Evolutionary conservation across 1,284 basidiomycete genomes (phyloP), one percentile per base, ranked within the genome.

Genomic region (Boletus chippewaensis): DNA sequence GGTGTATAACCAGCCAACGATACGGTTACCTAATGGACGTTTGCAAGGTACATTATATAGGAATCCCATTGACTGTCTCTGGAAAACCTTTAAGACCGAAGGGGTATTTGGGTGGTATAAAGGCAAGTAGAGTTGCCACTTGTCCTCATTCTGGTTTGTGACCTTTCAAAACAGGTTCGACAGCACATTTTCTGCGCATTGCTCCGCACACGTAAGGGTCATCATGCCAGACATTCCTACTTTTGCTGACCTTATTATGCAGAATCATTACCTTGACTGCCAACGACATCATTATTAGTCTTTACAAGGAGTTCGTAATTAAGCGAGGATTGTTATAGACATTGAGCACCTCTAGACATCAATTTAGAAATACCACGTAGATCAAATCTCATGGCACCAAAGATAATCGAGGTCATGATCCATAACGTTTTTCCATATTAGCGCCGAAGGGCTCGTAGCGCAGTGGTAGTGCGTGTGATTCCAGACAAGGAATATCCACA

Each of bases 1-100:
- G 53, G 87, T 98, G 81, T 99, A 98, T 71, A 98, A 98, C 66
- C 95, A 95, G 76, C 89, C 90, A 22, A 93, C 90, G 2, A 73
- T 77, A 56, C 74, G 71, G 38, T 77, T 84, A 47, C 82, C 87
- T 3, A 78, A 89, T 52, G 94, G 94, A 32, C 83, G 76, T 61
- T 71, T 82, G 38, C 76, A 83, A 52, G 93, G 94, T 5, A 73
- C 83, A 3, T 73, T 96, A 11, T 97, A 96, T 72, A 86, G 79
- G 67, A 95, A 90, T 66, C 95, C 95, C 2, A 83, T 97, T 60
- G 94, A 97, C 64, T 97, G 95, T 70, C 74, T 99, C 45, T 96
- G 90, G 88, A 95, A 97, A 74, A 99, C 95, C 0, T 80, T 91
- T 58, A 88, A 87, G 66, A 76, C 87, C 1, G 95, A 99, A 71